Evolutionary conservation across 495 filamentous ascomycete genomes (phyloP).

Genomic region (Podospora conica): DNA sequence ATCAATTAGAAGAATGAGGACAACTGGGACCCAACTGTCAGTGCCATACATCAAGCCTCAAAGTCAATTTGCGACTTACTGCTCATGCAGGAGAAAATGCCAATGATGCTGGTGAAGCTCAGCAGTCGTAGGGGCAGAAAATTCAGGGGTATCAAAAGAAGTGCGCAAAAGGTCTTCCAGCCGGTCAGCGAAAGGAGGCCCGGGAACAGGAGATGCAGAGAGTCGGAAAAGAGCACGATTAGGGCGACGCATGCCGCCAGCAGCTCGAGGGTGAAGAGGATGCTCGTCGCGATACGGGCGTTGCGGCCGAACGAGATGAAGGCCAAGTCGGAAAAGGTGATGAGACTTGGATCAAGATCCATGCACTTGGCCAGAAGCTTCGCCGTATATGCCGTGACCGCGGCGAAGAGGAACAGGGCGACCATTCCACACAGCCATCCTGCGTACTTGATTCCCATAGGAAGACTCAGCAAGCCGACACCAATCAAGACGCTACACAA

Average conservation of each 20-base stretch:
- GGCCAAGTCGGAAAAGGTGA: conserved; percentile 92
- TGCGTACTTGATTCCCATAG: conserved; percentile 81
- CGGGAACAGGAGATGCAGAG: conserved; percentile 72
- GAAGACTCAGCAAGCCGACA: conserved; percentile 81
- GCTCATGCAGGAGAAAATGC: conserved; percentile 78
- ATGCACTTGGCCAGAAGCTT: conserved; percentile 82
- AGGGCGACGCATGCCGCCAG: conserved; percentile 85
- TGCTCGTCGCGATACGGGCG: conserved; percentile 70
- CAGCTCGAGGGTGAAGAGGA: conserved; percentile 85
- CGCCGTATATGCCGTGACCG: conserved; percentile 79
- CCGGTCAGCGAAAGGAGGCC: conserved; percentile 55
- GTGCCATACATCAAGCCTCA: not conserved
- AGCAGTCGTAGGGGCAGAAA: conserved; percentile 80
- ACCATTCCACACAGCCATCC: conserved; percentile 83
- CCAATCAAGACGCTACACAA: conserved; percentile 67
- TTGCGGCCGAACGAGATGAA: conserved; percentile 85
- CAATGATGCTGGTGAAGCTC: conserved; percentile 85
- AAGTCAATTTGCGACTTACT: conserved; percentile 50
- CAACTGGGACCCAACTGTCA: conserved; percentile 49
- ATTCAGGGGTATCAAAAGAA: conserved; percentile 74
- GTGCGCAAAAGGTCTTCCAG: conserved; percentile 84
- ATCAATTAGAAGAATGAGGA: conserved; percentile 72
- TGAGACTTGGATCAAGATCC: conserved; percentile 63
- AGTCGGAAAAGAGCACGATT: conserved; percentile 90
- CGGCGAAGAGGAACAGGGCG: conserved; percentile 66